phyloP scores from a whole-genome alignment of 371 early-diverging fungal genomes.

The Capniomyces stellatus region DNA sequence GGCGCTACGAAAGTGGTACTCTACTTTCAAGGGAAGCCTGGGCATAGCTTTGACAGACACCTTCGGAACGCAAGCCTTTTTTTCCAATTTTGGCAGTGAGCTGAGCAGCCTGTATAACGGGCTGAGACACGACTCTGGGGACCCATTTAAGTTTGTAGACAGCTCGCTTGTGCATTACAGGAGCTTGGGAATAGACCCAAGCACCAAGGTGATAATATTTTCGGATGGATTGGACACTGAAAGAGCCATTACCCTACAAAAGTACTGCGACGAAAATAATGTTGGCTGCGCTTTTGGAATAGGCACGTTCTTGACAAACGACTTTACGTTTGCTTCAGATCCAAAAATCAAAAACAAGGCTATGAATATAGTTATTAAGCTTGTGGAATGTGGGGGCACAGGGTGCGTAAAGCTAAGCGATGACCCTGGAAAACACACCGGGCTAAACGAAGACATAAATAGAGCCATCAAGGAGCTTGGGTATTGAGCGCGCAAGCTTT shows the following conservation, averaged over 20 bases:
- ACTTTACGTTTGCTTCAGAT: conserved; percentile 27
- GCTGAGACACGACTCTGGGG: conserved; percentile 61
- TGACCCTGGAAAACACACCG: conserved; percentile 41
- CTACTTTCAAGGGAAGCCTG: conserved; percentile 34
- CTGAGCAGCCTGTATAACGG: conserved; percentile 36
- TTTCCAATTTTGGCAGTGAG: conserved; percentile 33
- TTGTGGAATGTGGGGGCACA: conserved; percentile 34
- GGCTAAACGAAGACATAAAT: conserved; percentile 29
- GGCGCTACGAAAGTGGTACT: conserved; percentile 39
- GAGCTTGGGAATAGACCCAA: conserved; percentile 34
- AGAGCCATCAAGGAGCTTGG: conserved; percentile 26
- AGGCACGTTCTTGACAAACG: conserved; percentile 59
- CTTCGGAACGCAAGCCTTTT: conserved; percentile 43
- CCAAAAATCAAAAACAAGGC: conserved; percentile 29
- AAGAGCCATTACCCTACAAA: conserved; percentile 31
- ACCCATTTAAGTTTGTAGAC: conserved; percentile 34
- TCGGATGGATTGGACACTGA: conserved; percentile 43
- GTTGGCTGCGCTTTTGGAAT: conserved; percentile 51
- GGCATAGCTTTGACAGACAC: conserved; percentile 59
- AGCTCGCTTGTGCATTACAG: conserved; percentile 36
- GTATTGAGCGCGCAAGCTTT: no score
- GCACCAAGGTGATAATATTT: conserved; percentile 44
- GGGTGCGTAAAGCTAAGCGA: conserved; percentile 58
- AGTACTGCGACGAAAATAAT: conserved; percentile 26
- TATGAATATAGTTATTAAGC: conserved; percentile 59